phyloP scores from a whole-genome alignment of 2,329 filamentous ascomycete genomes.

The Ceratocystis colombiana region DNA sequence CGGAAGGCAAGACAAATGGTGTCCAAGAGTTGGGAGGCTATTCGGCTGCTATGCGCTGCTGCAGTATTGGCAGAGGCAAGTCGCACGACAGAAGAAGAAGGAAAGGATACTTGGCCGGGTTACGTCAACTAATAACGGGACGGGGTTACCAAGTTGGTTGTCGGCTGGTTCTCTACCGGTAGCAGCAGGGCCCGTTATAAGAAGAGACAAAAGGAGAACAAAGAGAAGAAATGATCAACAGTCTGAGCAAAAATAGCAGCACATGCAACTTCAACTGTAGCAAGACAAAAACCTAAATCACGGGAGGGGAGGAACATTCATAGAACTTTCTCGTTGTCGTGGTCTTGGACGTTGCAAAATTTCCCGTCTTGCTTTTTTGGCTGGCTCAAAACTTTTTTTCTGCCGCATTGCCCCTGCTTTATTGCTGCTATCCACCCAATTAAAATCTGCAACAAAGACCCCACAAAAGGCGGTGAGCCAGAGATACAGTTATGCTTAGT shows the following conservation, averaged over 20 bases:
- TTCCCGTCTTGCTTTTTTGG: conserved; percentile 19
- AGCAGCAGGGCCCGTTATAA: neutral
- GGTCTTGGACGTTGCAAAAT: conserved; percentile 20
- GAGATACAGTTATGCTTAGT: neutral
- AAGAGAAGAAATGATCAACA: neutral
- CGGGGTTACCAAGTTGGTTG: neutral
- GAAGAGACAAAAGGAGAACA: conserved; percentile 6
- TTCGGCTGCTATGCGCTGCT: neutral
- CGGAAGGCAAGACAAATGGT: neutral
- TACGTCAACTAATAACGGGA: neutral
- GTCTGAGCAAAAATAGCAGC: neutral
- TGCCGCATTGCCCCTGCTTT: conserved; percentile 24
- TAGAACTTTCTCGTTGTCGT: conserved; percentile 8
- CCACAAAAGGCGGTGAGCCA: conserved; percentile 21
- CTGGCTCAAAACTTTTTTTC: conserved; percentile 26
- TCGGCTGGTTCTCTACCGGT: neutral
- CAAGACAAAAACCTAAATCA: neutral
- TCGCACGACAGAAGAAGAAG: neutral
- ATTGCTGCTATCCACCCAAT: conserved; percentile 17
- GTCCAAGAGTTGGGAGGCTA: neutral
- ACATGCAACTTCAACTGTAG: neutral
- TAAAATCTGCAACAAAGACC: neutral
- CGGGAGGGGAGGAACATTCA: neutral
- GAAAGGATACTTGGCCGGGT: neutral
- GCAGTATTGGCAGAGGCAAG: conserved; percentile 1